A percentile compares a stretch with the other conserved stretches of the same genome.
These are phyloP conservation scores for Pythium aristosporum DNA, from an alignment of 352 stramenopile species.

Conservation along the genomic window DNA sequence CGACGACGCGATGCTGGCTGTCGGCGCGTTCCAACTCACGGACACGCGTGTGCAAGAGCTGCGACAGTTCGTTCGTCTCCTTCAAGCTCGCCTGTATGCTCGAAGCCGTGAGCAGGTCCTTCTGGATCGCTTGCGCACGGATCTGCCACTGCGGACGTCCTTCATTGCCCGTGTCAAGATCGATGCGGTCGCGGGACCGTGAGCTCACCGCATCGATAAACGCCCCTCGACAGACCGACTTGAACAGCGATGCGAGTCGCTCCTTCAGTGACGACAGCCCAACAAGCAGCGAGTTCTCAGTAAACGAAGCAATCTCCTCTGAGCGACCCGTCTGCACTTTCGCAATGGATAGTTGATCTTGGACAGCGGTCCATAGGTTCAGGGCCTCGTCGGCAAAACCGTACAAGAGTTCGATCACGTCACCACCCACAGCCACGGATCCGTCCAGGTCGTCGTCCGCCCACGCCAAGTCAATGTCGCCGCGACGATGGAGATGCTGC, in stretches of 20 bases:
- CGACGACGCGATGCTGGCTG: slow-evolving; percentile 74
- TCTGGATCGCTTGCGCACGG: slow-evolving; percentile 70
- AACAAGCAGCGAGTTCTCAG: slow-evolving; percentile 43
- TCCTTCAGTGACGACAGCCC: slow-evolving; percentile 61
- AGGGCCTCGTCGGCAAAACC: slow-evolving; percentile 51
- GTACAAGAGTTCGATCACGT: slow-evolving; percentile 56
- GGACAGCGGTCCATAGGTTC: slow-evolving; percentile 38
- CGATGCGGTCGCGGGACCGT: slow-evolving; percentile 30
- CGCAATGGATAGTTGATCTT: slow-evolving; percentile 38
- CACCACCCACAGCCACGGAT: slow-evolving; percentile 55
- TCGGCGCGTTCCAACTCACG: slow-evolving; percentile 73
- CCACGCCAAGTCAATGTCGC: slow-evolving; percentile 64
- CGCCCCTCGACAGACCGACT: slow-evolving; percentile 70
- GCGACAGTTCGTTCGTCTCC: slow-evolving; percentile 66
- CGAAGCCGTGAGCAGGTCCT: slow-evolving; percentile 62
- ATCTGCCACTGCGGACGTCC: slow-evolving; percentile 69
- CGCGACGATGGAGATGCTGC: slow-evolving; percentile 61
- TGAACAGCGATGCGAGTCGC: slow-evolving; percentile 61
- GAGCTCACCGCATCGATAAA: slow-evolving; percentile 74
- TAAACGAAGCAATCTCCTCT: slow-evolving; percentile 46
- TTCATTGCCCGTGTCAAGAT: slow-evolving; percentile 19
- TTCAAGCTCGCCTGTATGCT: slow-evolving; percentile 56
- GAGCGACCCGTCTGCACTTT: slow-evolving; percentile 15
- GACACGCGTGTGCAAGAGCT: slow-evolving; percentile 61
- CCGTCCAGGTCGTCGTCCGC: slow-evolving; percentile 71